Base-by-base conservation (phyloP, 495 filamentous ascomycete species). In the Hypoxylon cercidicola region DNA sequence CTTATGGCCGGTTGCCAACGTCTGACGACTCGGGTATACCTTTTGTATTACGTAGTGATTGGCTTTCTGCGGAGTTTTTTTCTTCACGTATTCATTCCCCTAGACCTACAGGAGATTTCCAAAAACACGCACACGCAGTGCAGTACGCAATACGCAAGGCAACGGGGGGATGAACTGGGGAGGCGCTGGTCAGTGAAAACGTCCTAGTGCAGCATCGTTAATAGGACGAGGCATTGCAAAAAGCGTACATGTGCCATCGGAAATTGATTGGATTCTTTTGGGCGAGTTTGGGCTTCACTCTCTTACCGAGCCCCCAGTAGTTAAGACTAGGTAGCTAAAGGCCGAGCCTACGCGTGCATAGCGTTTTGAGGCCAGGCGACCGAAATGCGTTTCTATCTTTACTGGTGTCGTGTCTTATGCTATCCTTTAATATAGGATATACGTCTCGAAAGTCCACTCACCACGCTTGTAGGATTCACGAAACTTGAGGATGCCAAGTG, bases 31-130 rank as follows among this genome's bases (percentile, higher is more conserved):
- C 41, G 15, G 48, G 15, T 47, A 53, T 46, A 57, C 59, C 54
- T 60, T 55, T 68, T 63, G 59, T 68, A 63, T 62, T 46, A 21
- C 62, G 47, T 59, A 54, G 54, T 57, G 44, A 53, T 58, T 62
- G 58, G 59, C 20, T 59, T 58, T 50, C 48, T 51, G 19, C 23
- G 64, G 49, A 41, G 32, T 19, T 54, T 50, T 59, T 55, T 18
- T 43, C 54, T 13, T 5, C 4, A 12, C 34, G 13, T 37, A n/a
- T n/a, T n/a, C n/a, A 30, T 59, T 28, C 55, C 25, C 25, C 9
- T 50, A 62, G 54, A 50, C 43, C 9, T 67, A 21, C 20, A 34
- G 54, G 43, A 12, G 39, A 15, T 30, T 12, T 35, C 45, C 8
- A 43, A 47, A 46, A 28, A 28, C 25, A 7, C 25, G 25, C 25